Conservation (phyloP, 305 asterid genomes). For the Ajuga reptans region DNA sequence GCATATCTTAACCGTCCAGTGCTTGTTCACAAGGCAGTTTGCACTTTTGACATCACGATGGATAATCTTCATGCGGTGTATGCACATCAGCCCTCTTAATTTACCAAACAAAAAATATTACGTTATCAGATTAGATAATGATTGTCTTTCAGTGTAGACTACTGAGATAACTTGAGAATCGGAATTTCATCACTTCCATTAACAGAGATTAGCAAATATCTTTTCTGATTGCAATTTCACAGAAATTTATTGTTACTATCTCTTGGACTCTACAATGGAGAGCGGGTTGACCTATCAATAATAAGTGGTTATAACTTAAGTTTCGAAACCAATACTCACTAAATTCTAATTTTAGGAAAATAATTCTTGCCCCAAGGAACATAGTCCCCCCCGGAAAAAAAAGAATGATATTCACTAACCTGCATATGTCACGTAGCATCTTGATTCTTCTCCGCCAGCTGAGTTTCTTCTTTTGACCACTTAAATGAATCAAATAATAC, state of each 20-base stretch:
- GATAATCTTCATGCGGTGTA: slow-evolving; percentile 94
- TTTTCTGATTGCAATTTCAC: background rate
- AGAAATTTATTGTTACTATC: background rate
- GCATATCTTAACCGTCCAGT: slow-evolving; percentile 90
- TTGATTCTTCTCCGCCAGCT: slow-evolving; percentile 84
- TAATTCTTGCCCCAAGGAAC: background rate
- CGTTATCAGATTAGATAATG: background rate
- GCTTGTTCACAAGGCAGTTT: slow-evolving; percentile 91
- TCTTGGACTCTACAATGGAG: background rate
- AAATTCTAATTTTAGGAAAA: background rate
- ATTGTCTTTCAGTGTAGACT: background rate
- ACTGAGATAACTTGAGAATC: background rate
- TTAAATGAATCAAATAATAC: slow-evolving; percentile 73
- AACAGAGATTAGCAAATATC: background rate
- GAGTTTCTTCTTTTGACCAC: slow-evolving; percentile 81
- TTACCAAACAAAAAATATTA: slow-evolving; percentile 18
- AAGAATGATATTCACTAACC: slow-evolving; percentile 37
- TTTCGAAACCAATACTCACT: background rate
- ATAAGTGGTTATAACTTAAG: background rate
- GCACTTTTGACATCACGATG: slow-evolving; percentile 98
- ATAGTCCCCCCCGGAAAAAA: background rate
- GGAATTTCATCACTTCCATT: background rate
- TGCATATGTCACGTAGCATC: slow-evolving; percentile 98
- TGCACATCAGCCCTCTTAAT: slow-evolving; percentile 90
- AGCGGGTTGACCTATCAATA: background rate